A percentile compares a stretch with the other conserved stretches of the same genome.
Conservation (phyloP, 305 asterid genomes). For the Plantago lanceolata region DNA sequence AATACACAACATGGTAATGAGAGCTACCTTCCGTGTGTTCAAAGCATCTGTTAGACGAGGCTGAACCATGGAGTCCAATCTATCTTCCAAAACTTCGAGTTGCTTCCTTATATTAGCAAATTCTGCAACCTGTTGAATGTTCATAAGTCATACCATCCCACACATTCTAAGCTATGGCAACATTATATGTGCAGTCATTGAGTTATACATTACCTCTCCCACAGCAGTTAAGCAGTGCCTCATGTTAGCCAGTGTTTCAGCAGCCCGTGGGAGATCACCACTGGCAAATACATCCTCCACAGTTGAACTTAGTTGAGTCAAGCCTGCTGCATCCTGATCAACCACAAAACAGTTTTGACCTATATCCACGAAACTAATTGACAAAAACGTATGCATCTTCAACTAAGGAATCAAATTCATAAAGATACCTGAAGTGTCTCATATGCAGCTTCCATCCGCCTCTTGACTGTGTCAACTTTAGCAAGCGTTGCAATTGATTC, state of each 20-base stretch:
- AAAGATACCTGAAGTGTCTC: conserved; percentile 79
- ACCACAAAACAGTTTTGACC: conserved; percentile 22
- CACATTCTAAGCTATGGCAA: conserved; percentile 15
- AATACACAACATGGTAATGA: conserved; percentile 19
- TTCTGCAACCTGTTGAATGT: conserved; percentile 80
- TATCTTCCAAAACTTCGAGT: conserved; percentile 95
- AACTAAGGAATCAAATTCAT: conserved; percentile 2
- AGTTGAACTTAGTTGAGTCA: conserved; percentile 93
- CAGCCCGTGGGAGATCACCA: conserved; percentile 97
- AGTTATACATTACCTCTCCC: conserved; percentile 66
- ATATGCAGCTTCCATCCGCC: conserved; percentile 94
- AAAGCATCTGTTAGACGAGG: conserved; percentile 91
- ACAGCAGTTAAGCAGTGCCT: conserved; percentile 95
- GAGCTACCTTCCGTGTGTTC: conserved; percentile 69
- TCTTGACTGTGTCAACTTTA: conserved; percentile 87
- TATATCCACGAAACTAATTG: conserved; percentile 8
- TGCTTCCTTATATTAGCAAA: conserved; percentile 97
- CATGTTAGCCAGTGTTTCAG: conserved; percentile 96
- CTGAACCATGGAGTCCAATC: conserved; percentile 95
- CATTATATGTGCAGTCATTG: not conserved
- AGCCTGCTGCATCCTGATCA: conserved; percentile 92
- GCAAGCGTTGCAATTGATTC: conserved; percentile 88
- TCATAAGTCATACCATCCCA: conserved; percentile 24
- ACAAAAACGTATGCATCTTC: conserved; percentile 21
- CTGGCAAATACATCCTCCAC: conserved; percentile 98